Percentiles rank a stretch among this genome's conserved stretches.
Evolutionary conservation across 495 filamentous ascomycete species (phyloP).

Genomic region (Podospora pseudocomata): DNA sequence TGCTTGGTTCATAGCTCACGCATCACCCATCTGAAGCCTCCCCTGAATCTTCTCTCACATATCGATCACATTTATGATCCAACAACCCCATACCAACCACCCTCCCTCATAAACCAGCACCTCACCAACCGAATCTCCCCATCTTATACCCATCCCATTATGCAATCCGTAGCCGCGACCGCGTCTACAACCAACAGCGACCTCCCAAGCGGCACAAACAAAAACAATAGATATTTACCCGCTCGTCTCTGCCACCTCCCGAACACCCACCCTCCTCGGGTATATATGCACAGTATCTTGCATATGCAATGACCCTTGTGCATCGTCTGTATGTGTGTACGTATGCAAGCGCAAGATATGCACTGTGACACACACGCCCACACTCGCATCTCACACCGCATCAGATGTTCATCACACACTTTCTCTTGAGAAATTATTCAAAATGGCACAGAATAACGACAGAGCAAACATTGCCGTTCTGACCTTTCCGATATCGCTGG

Average conservation of each 20-base stretch:
- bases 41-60: not conserved
- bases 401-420: not conserved
- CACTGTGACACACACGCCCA: not conserved
- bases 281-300: not conserved
- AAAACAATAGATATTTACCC: not conserved
- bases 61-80: not conserved
- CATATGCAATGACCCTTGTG: not conserved
- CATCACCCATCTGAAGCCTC: too few species aligned
- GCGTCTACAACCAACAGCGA: not conserved
- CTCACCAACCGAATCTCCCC: not conserved
- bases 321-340: too few species aligned
- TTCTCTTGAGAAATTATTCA: not conserved
- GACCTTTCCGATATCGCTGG: not conserved
- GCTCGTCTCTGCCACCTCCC: not conserved
- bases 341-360: not conserved
- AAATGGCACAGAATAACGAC: not conserved
- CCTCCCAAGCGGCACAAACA: not conserved
- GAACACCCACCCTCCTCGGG: not conserved
- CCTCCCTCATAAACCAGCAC: not conserved
- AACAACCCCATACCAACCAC: not conserved
- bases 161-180: not conserved
- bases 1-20: too few species aligned
- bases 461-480: not conserved
- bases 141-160: not conserved
- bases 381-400: not conserved